These are phyloP conservation scores for Ilyonectria robusta DNA, from an alignment of 2,329 filamentous ascomycete species.

Conservation along the genomic window DNA sequence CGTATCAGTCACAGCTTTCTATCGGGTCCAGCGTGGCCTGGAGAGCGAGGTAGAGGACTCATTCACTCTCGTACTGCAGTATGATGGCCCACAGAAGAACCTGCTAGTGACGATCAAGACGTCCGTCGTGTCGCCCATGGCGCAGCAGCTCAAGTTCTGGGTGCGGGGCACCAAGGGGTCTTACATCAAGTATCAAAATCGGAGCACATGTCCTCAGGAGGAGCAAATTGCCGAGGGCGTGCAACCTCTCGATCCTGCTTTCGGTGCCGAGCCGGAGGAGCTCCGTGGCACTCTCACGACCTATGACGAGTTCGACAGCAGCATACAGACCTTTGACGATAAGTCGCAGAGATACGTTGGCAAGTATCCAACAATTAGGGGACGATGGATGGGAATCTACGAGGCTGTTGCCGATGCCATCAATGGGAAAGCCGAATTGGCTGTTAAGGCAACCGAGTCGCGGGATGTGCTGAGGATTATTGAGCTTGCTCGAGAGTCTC, in stretches of 20 bases:
- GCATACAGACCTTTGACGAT: conserved; percentile 49
- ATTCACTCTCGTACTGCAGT: conserved; percentile 72
- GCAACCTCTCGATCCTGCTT: conserved; percentile 32
- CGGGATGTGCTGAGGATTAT: conserved; percentile 55
- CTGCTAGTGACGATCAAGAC: conserved; percentile 43
- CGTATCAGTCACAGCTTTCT: conserved; percentile 42
- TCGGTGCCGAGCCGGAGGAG: conserved; percentile 38
- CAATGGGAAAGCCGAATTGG: conserved; percentile 54
- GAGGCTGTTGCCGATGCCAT: conserved; percentile 57
- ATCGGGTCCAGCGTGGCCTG: conserved; percentile 36
- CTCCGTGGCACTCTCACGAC: conserved; percentile 53
- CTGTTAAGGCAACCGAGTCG: conserved; percentile 56
- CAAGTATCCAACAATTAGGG: conserved; percentile 55
- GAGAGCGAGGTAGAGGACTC: conserved; percentile 59
- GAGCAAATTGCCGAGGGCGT: conserved; percentile 37
- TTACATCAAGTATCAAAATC: conserved; percentile 53
- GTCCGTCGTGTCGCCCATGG: conserved; percentile 31
- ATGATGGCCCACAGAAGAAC: conserved; percentile 56
- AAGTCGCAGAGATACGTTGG: conserved; percentile 53
- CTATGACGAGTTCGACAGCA: conserved; percentile 52
- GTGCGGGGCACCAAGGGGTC: conserved; percentile 42
- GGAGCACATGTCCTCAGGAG: conserved; percentile 52
- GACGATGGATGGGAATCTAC: conserved; percentile 58
- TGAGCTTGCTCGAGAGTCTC: conserved; percentile 58
- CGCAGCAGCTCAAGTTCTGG: conserved; percentile 37